Evolutionary conservation across 495 filamentous ascomycete genomes (phyloP), one percentile per base, ranked within the genome.

Genomic region (Platismatia glauca): DNA sequence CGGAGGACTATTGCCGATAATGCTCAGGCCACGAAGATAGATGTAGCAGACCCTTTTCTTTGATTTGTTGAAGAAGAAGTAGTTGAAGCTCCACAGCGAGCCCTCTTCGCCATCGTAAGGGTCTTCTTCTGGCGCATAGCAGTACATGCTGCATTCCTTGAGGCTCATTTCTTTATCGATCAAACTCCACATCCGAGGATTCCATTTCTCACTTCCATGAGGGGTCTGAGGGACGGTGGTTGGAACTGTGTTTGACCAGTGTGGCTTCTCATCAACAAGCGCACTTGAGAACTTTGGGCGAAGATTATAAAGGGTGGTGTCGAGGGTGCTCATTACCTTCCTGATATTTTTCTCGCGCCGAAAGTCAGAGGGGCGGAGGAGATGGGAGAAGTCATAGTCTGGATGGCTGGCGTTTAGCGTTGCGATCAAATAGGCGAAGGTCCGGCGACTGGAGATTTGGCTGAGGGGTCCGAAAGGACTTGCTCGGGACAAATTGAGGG

Each of bases 351-450:
- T 77, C 77, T 96, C 90, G 46, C 87, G 84, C 53, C 84, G 83
- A 74, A 98, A 98, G 70, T 97, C 94, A 13, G 84, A 81, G 2
- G 92, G 91, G 35, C 91, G 85, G 62, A 97, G 78, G 57, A 91
- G 84, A 63, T 96, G 86, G 3, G 90, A 94, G 75, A 97, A 97
- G 74, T 97, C 93, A 73, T 99, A 99, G 72, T 99, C 95, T 1
- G 91, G 88, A 74, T 99, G 92, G 44, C 88, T 92, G 1, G 93
- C 93, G 67, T 99, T 99, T n/a, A 99, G 80, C 1, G 95, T 97
- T 16, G 94, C 94, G 70, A 97, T 97, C 62, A 97, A 73, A 73
- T 97, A 97, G 46, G 94, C 91, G 74, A 94, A 97, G 0, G 89
- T 95, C 55, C 91, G 86, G 16, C 95, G 89, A 69, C 89, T 91